Conservation (phyloP, 2,329 filamentous ascomycete genomes). For the Zasmidium cellare region DNA sequence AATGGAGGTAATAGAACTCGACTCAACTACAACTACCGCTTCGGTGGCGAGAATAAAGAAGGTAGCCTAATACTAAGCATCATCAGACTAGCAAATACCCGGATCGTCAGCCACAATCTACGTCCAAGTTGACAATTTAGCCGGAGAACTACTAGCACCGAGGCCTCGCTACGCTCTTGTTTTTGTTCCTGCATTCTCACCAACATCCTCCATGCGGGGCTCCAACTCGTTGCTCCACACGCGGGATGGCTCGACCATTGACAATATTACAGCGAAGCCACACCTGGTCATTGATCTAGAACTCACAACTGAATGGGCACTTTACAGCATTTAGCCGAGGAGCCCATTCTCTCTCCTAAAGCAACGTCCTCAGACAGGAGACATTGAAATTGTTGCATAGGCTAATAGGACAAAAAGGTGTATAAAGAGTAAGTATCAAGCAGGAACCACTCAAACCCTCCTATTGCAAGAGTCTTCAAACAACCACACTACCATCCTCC, state of each 20-base stretch:
- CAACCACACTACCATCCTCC: too few species aligned
- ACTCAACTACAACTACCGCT: background rate
- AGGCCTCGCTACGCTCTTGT: background rate
- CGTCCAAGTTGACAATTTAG: background rate
- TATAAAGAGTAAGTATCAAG: background rate
- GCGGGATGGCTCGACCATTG: background rate
- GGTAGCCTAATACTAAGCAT: background rate
- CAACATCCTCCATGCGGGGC: background rate
- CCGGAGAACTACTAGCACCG: background rate
- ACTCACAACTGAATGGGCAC: too few species aligned
- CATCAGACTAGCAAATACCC: background rate
- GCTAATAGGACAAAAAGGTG: background rate
- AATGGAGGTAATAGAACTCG: background rate
- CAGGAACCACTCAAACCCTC: too few species aligned
- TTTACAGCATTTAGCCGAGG: conserved; percentile 5
- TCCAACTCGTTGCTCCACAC: background rate
- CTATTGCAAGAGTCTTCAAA: too few species aligned
- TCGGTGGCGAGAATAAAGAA: background rate
- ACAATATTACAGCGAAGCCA: too few species aligned
- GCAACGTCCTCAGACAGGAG: background rate
- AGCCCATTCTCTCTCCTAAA: background rate
- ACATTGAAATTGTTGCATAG: background rate
- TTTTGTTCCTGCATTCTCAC: background rate
- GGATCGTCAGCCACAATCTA: background rate
- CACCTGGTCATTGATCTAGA: too few species aligned